Conservation (phyloP, 176 grass and related monocot genomes). For the barley (Hordeum vulgare) region DNA sequence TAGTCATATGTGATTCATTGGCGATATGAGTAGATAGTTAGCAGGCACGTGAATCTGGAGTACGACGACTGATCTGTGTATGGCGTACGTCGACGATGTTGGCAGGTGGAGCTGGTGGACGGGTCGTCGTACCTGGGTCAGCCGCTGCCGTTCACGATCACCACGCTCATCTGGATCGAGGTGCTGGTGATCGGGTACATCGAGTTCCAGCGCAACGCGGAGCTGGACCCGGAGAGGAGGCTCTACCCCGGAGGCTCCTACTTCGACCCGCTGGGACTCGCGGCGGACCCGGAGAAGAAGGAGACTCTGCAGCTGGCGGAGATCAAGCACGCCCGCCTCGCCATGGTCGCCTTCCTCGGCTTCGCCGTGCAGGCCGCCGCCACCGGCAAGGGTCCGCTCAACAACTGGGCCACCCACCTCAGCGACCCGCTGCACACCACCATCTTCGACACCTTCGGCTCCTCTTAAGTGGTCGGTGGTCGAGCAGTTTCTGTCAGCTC, state of each 20-base stretch:
- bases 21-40: background rate
- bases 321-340: constrained; percentile 99
- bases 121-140: constrained; percentile 94
- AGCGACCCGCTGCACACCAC: constrained; percentile 99
- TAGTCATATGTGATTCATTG: background rate
- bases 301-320: constrained; percentile 80
- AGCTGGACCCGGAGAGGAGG: constrained; percentile 94
- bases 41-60: background rate
- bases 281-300: constrained; percentile 91
- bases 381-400: constrained; percentile 95
- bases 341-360: constrained; percentile 92
- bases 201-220: constrained; percentile 97
- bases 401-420: constrained; percentile 99
- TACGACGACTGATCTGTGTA: background rate
- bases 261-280: constrained; percentile 91
- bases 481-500: background rate
- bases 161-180: constrained; percentile 94
- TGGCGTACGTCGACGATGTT: background rate
- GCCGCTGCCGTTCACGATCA: constrained; percentile 89
- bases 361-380: constrained; percentile 96
- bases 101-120: constrained; percentile 79
- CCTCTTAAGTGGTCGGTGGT: constrained; percentile 28
- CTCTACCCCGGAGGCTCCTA: constrained; percentile 77
- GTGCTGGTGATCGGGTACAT: constrained; percentile 96
- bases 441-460: constrained; percentile 87